Evolutionary conservation across 495 filamentous ascomycete species (phyloP), one percentile per base, ranked within the genome.

Genomic region (Rhizodiscina lignyota): DNA sequence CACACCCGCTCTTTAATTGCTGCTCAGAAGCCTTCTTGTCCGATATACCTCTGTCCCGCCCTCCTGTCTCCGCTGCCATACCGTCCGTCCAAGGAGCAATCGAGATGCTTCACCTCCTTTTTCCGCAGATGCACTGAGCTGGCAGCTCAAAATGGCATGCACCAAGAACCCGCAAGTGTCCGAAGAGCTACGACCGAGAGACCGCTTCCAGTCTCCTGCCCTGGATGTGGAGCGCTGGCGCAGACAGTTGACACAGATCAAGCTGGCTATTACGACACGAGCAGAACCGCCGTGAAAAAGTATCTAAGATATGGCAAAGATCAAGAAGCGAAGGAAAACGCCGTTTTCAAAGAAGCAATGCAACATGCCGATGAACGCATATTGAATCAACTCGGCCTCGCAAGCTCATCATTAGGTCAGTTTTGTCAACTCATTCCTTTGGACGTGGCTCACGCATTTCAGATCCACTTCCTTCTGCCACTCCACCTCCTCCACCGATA

Each of bases 161-260:
- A n/a, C n/a, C n/a, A n/a, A n/a, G n/a, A n/a, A n/a, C n/a, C n/a
- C n/a, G n/a, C n/a, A n/a, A n/a, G n/a, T n/a, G n/a, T n/a, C n/a
- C n/a, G n/a, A n/a, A n/a, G 24, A 27, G 24, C 8, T 8, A 8
- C 24, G 24, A 32, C 17, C 10, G 18, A 18, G 17, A 8, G 30
- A 19, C 10, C 23, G 23, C 53, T 83, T 2, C 79, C 80, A 1
- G 40, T 50, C 3, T 63, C 67, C 45, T 99, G 89, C 51, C 72
- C 79, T 16, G 89, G 89, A 36, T 99, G 89, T 52, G 89, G 89
- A 31, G 91, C 87, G 21, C 68, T 77, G 38, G 68, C 77, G 32
- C 89, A 96, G 48, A 78, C 66, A 0, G 43, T 72, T 2, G 64
- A 74, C 17, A 64, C 76, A n/a, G 52, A 70, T 22, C 65, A 77